These are phyloP conservation scores for Ehretia macrophylla DNA, from an alignment of 257 asterid genomes.

Conservation along the genomic window DNA sequence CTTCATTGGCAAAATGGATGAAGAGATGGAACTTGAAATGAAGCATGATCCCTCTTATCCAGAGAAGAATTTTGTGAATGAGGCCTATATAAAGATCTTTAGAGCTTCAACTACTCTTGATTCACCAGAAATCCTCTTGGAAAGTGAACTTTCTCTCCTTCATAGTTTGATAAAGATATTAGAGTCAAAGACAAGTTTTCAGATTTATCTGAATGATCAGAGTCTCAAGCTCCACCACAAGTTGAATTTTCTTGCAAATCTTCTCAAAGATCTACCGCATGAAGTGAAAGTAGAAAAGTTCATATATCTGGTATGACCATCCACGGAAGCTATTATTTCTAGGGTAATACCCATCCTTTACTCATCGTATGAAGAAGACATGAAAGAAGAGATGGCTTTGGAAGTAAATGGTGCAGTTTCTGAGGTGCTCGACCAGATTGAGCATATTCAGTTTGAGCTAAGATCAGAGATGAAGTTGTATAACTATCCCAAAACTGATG, in stretches of 20 bases:
- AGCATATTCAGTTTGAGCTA: not conserved
- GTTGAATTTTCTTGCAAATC: conserved; percentile 1
- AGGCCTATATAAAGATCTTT: not conserved
- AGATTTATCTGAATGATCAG: not conserved
- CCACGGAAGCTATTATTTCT: too few relatives aligned
- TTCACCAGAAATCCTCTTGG: too few relatives aligned
- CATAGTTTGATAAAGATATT: not conserved
- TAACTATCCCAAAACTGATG: not conserved
- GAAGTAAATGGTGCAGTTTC: not conserved
- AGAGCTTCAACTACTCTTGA: not conserved
- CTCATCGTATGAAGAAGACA: not conserved
- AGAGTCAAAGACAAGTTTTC: too few relatives aligned
- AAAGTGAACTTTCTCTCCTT: conserved; percentile 1
- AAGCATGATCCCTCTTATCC: not conserved
- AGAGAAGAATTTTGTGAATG: not conserved
- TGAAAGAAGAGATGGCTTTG: not conserved
- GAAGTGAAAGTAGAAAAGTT: not conserved
- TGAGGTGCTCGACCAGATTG: not conserved
- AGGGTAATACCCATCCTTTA: not conserved
- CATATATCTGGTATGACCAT: not conserved
- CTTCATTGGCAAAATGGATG: too few relatives aligned
- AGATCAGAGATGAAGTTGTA: not conserved
- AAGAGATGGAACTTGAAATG: too few relatives aligned
- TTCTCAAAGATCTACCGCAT: conserved; percentile 6
- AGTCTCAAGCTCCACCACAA: not conserved